These are phyloP conservation scores for Penicillium sp. DNA, from an alignment of 2,329 filamentous ascomycete species.

Conservation along the genomic window DNA sequence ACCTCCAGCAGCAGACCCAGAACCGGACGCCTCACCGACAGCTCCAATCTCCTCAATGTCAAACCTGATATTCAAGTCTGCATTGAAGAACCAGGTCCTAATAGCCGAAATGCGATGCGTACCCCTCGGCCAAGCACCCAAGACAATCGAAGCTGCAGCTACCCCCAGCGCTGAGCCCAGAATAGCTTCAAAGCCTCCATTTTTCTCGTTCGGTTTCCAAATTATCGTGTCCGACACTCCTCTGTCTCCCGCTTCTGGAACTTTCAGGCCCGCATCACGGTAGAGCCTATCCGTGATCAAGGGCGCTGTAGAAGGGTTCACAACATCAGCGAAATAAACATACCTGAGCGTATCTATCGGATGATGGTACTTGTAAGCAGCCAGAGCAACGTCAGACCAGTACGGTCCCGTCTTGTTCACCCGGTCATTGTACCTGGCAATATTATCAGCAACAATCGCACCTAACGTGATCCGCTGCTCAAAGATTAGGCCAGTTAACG, in stretches of 20 bases:
- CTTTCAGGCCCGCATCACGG: rapidly evolving
- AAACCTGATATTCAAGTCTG: not conserved
- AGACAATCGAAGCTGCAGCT: not conserved
- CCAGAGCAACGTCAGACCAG: constrained; percentile 1
- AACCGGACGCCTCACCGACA: no score
- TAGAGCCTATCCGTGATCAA: not conserved
- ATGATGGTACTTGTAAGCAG: not conserved
- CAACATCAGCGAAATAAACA: not conserved
- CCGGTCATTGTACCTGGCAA: no score
- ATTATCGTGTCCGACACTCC: not conserved
- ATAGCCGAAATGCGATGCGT: not conserved
- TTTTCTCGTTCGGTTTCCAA: not conserved
- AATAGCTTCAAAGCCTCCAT: not conserved
- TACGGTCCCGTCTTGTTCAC: no score
- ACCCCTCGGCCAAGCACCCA: not conserved
- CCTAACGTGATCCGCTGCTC: not conserved
- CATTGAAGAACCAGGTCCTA: not conserved
- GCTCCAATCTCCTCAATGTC: constrained; percentile 1
- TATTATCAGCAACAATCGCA: not conserved
- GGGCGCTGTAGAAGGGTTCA: not conserved
- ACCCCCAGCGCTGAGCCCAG: not conserved
- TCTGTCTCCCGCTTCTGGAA: not conserved
- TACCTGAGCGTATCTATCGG: not conserved
- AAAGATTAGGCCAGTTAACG: not conserved
- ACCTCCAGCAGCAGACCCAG: no score